Conservation (phyloP, 2,329 filamentous ascomycete genomes). For the Trichoderma sp. region DNA sequence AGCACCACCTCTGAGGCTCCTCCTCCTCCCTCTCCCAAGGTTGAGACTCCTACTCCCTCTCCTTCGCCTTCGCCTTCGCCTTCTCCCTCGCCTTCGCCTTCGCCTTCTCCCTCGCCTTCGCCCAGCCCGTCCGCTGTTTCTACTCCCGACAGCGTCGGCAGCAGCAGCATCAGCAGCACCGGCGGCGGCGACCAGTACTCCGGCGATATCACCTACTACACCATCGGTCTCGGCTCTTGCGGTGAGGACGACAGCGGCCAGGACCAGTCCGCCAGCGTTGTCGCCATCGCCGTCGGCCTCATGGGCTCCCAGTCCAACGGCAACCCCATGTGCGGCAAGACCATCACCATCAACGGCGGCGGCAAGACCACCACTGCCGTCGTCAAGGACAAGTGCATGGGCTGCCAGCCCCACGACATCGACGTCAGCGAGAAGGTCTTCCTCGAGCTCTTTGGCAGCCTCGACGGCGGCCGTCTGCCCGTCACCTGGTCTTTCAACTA, state of each 20-base stretch:
- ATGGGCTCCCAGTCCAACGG: slow-evolving; percentile 64
- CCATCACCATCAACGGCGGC: slow-evolving; percentile 58
- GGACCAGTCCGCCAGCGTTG: slow-evolving; percentile 55
- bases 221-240: slow-evolving; percentile 65
- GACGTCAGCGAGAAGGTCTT: slow-evolving; percentile 61
- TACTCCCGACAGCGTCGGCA: slow-evolving; percentile 17
- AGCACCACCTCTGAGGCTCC: slow-evolving; percentile 19
- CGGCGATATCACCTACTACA: slow-evolving; percentile 74
- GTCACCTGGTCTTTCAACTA: slow-evolving; percentile 49
- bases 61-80: slow-evolving; percentile 22
- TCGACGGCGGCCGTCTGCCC: slow-evolving; percentile 42
- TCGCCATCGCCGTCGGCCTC: slow-evolving; percentile 63
- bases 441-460: slow-evolving; percentile 46
- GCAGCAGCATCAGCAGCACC: slow-evolving; percentile 20
- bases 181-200: slow-evolving; percentile 31
- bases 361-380: slow-evolving; percentile 57
- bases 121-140: background rate
- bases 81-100: slow-evolving; percentile 22
- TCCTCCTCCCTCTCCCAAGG: slow-evolving; percentile 25
- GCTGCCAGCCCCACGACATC: slow-evolving; percentile 55
- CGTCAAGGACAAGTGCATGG: slow-evolving; percentile 73
- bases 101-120: slow-evolving; percentile 14
- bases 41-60: slow-evolving; percentile 20
- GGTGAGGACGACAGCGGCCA: slow-evolving; percentile 58
- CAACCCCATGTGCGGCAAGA: slow-evolving; percentile 69